phyloP scores from a whole-genome alignment of 1,284 basidiomycete genomes.

The Puccinia hordei region DNA sequence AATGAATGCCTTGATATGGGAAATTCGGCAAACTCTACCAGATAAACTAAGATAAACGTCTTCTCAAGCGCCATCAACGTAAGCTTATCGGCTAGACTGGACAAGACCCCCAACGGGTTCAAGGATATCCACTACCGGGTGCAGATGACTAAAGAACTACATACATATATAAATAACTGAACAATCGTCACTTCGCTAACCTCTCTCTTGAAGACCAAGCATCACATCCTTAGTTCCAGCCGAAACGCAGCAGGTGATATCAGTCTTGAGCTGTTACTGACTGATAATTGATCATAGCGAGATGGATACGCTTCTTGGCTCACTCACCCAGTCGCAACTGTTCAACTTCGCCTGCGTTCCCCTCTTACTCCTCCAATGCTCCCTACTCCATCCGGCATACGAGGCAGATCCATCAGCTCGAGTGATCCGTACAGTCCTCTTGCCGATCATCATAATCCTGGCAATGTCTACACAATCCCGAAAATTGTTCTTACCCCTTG shows the following conservation, averaged over 20 bases:
- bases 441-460: slow-evolving; percentile 12
- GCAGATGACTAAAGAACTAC: background rate
- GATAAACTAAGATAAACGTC: background rate
- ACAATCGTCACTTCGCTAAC: background rate
- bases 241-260: background rate
- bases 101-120: slow-evolving; percentile 13
- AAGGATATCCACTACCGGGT: background rate
- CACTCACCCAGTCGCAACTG: slow-evolving; percentile 1
- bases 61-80: background rate
- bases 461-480: slow-evolving; percentile 24
- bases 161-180: background rate
- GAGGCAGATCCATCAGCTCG: slow-evolving; percentile 16
- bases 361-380: slow-evolving; percentile 5
- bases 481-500: slow-evolving; percentile 16
- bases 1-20: background rate
- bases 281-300: background rate
- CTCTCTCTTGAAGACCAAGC: background rate
- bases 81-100: slow-evolving; percentile 4
- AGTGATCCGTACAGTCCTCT: background rate
- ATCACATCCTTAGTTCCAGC: background rate
- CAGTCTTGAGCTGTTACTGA: background rate
- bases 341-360: slow-evolving; percentile 25
- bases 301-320: background rate
- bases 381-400: slow-evolving; percentile 17
- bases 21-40: slow-evolving; percentile 11